These are phyloP conservation scores for Globisporangium spinosum DNA, from an alignment of 352 stramenopile species.

Conservation along the genomic window DNA sequence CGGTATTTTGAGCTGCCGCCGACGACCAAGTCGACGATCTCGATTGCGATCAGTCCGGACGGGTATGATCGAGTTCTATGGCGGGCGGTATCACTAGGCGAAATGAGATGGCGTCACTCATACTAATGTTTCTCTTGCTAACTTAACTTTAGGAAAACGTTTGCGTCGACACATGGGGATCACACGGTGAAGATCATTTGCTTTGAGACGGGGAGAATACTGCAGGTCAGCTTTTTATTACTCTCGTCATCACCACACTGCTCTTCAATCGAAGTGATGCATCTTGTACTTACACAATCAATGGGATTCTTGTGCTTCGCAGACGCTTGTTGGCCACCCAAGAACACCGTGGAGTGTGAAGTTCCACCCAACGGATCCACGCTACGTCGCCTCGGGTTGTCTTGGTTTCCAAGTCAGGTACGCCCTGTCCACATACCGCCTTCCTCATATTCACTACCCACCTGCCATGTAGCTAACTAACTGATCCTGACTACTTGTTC, in stretches of 20 bases:
- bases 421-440: neutral
- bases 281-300: neutral
- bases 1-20: slow-evolving; percentile 82
- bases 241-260: neutral
- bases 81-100: neutral
- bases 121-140: neutral
- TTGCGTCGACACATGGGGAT: slow-evolving; percentile 97
- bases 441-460: no score
- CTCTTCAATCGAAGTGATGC: neutral
- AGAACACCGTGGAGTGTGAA: slow-evolving; percentile 97
- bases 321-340: slow-evolving; percentile 83
- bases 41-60: slow-evolving; percentile 84
- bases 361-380: slow-evolving; percentile 93
- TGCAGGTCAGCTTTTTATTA: slow-evolving; percentile 52
- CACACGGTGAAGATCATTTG: slow-evolving; percentile 98
- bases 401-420: slow-evolving; percentile 94
- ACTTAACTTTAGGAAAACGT: slow-evolving; percentile 59
- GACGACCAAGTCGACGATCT: slow-evolving; percentile 87
- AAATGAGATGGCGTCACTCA: neutral
- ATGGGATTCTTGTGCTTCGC: slow-evolving; percentile 5
- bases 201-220: slow-evolving; percentile 81
- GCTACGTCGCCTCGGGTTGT: slow-evolving; percentile 96
- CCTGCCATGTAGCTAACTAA: no score
- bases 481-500: neutral
- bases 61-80: slow-evolving; percentile 32